Evolutionary conservation across 2,329 filamentous ascomycete genomes (phyloP).

Genomic region (Trichoderma oligosporum): DNA sequence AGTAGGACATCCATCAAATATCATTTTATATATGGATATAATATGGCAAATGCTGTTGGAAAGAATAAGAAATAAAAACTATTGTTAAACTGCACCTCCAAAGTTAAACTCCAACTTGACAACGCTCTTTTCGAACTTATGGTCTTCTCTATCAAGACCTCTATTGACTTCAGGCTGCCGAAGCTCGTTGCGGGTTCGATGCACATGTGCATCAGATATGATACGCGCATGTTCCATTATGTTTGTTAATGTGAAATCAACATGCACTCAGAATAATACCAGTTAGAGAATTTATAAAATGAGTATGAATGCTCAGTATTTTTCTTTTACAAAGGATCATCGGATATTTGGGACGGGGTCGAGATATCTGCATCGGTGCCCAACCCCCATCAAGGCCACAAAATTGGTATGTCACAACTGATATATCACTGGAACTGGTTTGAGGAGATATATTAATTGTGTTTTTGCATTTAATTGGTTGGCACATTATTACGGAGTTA

Average conservation of each 20-base stretch:
- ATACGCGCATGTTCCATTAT: not conserved
- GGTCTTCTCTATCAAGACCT: not conserved
- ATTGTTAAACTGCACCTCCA: not conserved
- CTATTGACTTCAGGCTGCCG: not conserved
- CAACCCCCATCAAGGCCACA: no score
- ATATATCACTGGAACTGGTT: no score
- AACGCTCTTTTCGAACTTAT: not conserved
- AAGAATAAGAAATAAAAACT: no score
- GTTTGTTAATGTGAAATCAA: not conserved
- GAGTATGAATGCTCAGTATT: no score
- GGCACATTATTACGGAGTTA: no score
- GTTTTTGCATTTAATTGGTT: no score
- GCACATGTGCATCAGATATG: not conserved
- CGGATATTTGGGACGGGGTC: no score
- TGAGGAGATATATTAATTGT: no score
- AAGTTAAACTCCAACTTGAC: constrained; percentile 8
- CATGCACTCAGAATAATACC: not conserved
- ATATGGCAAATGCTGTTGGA: not conserved
- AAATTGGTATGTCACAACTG: no score
- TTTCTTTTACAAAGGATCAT: no score
- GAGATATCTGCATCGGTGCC: no score
- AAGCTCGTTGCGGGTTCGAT: not conserved
- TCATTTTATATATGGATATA: not conserved
- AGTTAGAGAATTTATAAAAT: no score
- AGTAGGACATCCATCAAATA: not conserved